Conservation (phyloP, 179 eudicot species). For the Spinacia oleracea region DNA sequence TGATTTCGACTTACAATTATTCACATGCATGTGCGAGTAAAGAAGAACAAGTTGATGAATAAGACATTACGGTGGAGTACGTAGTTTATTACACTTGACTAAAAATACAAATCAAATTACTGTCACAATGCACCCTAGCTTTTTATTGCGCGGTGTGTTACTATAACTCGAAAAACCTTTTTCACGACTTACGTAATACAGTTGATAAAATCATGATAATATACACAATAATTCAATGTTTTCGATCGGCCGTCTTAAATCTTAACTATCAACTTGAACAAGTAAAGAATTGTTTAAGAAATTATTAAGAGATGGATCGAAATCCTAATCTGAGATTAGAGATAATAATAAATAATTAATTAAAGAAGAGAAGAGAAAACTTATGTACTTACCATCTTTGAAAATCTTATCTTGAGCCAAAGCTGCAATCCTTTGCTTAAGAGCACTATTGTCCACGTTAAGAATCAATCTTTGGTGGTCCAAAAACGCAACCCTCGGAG, state of each 20-base stretch:
- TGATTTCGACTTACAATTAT: neutral
- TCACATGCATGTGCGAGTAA: neutral
- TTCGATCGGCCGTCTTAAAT: no score
- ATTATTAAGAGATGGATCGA: no score
- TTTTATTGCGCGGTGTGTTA: neutral
- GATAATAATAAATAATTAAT: neutral
- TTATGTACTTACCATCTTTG: conserved; percentile 90
- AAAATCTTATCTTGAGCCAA: conserved; percentile 89
- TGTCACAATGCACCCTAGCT: neutral
- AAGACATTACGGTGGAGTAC: no score
- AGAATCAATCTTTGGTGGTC: conserved; percentile 88
- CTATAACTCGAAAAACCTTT: neutral
- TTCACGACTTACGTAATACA: no score
- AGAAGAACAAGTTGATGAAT: neutral
- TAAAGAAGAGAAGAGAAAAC: no score
- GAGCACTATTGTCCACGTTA: conserved; percentile 85
- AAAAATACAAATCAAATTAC: neutral
- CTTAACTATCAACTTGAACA: conserved; percentile 16
- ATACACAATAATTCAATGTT: neutral
- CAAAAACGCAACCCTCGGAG: conserved; percentile 86
- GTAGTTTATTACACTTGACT: neutral
- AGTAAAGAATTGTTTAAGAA: conserved; percentile 1
- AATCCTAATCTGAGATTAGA: neutral
- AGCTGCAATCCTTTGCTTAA: conserved; percentile 90
- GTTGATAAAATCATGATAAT: no score